These are phyloP conservation scores for Juglanconis oblonga DNA, from an alignment of 2,329 filamentous ascomycete genomes.

Conservation along the genomic window DNA sequence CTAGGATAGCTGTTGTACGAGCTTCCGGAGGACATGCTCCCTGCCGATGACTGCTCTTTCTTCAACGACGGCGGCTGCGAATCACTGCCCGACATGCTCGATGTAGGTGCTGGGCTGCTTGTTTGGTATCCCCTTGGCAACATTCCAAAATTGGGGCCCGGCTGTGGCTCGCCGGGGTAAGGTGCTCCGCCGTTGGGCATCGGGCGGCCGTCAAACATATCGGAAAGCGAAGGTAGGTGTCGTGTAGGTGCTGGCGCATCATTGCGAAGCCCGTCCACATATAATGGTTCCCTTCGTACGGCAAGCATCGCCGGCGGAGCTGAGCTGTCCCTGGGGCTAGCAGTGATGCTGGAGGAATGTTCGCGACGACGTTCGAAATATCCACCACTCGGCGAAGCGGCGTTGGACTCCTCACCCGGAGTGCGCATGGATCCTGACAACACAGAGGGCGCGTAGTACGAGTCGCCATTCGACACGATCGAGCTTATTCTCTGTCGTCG, in stretches of 20 bases:
- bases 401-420: constrained; percentile 37
- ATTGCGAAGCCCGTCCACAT: constrained; percentile 26
- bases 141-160: constrained; percentile 5
- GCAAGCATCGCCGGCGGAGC: constrained; percentile 23
- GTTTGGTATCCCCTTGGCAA: constrained; percentile 17
- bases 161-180: constrained; percentile 18
- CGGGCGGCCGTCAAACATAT: constrained; percentile 41
- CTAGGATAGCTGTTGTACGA: constrained; percentile 37
- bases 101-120: constrained; percentile 26
- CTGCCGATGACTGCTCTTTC: constrained; percentile 44
- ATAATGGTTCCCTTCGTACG: constrained; percentile 21
- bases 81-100: constrained; percentile 26
- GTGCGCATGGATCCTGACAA: constrained; percentile 33
- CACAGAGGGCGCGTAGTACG: constrained; percentile 39
- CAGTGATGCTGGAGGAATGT: constrained; percentile 26
- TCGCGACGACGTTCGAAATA: constrained; percentile 34
- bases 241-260: constrained; percentile 30
- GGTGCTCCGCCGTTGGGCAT: constrained; percentile 19
- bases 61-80: constrained; percentile 39
- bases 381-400: constrained; percentile 40
- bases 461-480: constrained; percentile 43
- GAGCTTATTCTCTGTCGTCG: constrained; percentile 49
- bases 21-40: constrained; percentile 39
- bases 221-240: constrained; percentile 44
- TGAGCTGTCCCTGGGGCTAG: constrained; percentile 22